Evolutionary conservation across 2,329 filamentous ascomycete genomes (phyloP).

Genomic region (Alternaria sp.): DNA sequence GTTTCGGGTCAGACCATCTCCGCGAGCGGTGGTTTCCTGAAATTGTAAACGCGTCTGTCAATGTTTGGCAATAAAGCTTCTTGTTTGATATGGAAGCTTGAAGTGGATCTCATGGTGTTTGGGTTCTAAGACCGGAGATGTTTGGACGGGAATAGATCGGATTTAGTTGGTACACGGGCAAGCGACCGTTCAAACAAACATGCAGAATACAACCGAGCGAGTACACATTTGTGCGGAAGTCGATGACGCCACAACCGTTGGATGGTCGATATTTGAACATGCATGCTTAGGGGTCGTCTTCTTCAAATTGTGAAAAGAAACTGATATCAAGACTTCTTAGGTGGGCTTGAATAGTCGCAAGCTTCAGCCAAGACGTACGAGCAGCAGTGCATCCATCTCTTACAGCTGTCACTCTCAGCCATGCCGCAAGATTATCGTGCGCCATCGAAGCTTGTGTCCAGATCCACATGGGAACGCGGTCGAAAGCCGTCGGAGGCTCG

Average conservation of each 20-base stretch:
- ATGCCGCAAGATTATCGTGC: slow-evolving; percentile 14
- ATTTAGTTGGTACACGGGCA: slow-evolving; percentile 6
- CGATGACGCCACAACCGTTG: slow-evolving; percentile 10
- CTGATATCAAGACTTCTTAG: background rate
- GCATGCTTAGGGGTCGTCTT: background rate
- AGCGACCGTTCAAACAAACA: slow-evolving; percentile 11
- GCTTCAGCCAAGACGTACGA: slow-evolving; percentile 12
- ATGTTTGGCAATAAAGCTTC: slow-evolving; percentile 16
- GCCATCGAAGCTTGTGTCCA: slow-evolving; percentile 14
- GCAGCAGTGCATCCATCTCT: slow-evolving; percentile 11
- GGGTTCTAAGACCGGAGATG: slow-evolving; percentile 40
- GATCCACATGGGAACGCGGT: slow-evolving; percentile 10
- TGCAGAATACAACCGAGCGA: slow-evolving; percentile 7
- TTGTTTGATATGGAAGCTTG: slow-evolving; percentile 25
- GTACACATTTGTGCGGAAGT: background rate
- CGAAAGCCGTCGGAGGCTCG: slow-evolving; percentile 7
- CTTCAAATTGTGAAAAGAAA: background rate
- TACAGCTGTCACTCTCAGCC: slow-evolving; percentile 30
- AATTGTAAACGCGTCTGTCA: slow-evolving; percentile 32
- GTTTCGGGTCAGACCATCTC: slow-evolving; percentile 64
- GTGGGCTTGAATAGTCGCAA: background rate
- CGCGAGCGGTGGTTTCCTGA: slow-evolving; percentile 61
- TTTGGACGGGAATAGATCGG: slow-evolving; percentile 34
- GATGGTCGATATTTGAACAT: background rate
- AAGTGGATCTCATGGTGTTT: slow-evolving; percentile 19